phyloP scores from a whole-genome alignment of 2,329 filamentous ascomycete species.

The Byssoonygena ceratinophila region DNA sequence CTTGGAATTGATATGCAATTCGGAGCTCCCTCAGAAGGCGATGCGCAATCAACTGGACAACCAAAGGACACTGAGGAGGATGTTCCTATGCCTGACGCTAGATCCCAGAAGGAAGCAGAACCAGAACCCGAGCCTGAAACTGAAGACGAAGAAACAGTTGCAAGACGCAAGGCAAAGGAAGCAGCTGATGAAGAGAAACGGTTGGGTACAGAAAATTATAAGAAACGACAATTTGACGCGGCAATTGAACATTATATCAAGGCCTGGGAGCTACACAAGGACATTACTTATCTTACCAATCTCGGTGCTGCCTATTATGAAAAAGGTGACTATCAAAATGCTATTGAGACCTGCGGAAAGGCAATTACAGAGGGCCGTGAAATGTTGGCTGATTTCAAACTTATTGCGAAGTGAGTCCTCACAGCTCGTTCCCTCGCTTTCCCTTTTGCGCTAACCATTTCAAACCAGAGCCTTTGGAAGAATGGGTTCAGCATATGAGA shows the following conservation, averaged over 20 bases:
- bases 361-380: constrained; percentile 83
- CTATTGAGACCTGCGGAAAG: constrained; percentile 75
- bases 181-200: constrained; percentile 92
- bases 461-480: constrained; percentile 63
- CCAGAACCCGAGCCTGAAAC: constrained; percentile 45
- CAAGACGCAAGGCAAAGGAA: constrained; percentile 82
- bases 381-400: constrained; percentile 92
- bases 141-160: constrained; percentile 70
- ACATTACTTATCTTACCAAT: constrained; percentile 97
- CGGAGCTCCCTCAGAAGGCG: constrained; percentile 42
- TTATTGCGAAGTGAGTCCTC: constrained; percentile 67
- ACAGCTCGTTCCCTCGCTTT: not conserved
- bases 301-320: constrained; percentile 88
- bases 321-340: constrained; percentile 84
- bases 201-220: constrained; percentile 87
- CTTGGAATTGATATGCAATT: constrained; percentile 89
- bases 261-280: constrained; percentile 89
- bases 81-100: constrained; percentile 65
- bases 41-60: constrained; percentile 31
- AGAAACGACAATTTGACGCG: constrained; percentile 93
- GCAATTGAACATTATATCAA: constrained; percentile 91
- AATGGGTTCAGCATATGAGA: constrained; percentile 90
- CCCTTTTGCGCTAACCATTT: constrained; percentile 13
- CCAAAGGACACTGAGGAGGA: constrained; percentile 55
- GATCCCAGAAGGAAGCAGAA: constrained; percentile 34